Conservation (phyloP, 2,329 filamentous ascomycete species). For the Aspergillus tanneri region DNA sequence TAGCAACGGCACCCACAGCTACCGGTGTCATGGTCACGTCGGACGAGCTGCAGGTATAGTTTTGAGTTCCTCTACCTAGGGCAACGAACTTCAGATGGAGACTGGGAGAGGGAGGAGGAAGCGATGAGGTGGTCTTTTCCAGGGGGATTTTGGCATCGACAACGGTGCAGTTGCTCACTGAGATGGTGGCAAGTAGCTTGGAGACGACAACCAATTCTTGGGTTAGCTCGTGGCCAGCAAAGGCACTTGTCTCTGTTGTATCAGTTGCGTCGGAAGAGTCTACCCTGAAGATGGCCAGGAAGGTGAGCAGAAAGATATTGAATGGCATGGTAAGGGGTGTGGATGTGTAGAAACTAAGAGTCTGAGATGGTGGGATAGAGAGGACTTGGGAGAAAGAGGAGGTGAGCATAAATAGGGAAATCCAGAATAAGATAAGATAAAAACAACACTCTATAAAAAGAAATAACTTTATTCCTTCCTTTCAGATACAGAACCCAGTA, state of each 20-base stretch:
- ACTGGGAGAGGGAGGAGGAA: slow-evolving; percentile 30
- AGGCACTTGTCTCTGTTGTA: background rate
- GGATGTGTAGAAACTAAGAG: background rate
- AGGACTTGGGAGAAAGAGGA: background rate
- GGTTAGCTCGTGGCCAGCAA: background rate
- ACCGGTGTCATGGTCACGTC: slow-evolving; percentile 29
- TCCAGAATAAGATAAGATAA: background rate
- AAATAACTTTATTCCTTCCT: too few species aligned
- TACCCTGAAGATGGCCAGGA: background rate
- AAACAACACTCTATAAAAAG: background rate
- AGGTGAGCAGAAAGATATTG: background rate
- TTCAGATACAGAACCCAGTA: slow-evolving; percentile 35
- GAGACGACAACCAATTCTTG: slow-evolving; percentile 2
- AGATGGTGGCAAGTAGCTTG: background rate
- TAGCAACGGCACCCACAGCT: slow-evolving; percentile 47
- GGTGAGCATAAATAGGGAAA: background rate
- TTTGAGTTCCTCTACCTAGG: slow-evolving; percentile 51
- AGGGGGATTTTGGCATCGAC: slow-evolving; percentile 16
- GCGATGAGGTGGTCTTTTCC: slow-evolving; percentile 18
- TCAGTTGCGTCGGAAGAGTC: too few species aligned
- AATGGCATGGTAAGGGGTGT: too few species aligned
- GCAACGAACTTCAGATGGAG: slow-evolving; percentile 46
- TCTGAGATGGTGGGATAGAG: background rate
- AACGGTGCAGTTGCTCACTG: slow-evolving; percentile 24
- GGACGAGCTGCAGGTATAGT: slow-evolving; percentile 47